These are phyloP conservation scores for Mucuna pruriens DNA, from an alignment of 306 rosid species.

Conservation along the genomic window DNA sequence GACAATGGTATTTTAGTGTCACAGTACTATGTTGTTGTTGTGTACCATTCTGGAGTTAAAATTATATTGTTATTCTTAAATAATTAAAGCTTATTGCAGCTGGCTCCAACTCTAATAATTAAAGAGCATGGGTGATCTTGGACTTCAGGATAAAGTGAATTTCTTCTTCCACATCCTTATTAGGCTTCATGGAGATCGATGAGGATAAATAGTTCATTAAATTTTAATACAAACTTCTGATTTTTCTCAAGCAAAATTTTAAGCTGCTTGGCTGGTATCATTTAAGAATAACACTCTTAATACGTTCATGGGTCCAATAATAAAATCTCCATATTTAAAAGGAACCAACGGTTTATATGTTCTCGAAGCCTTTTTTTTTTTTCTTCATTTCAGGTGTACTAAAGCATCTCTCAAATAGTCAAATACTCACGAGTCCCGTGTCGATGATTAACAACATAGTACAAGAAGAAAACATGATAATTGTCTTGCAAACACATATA, in stretches of 20 bases:
- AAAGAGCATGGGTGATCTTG: neutral
- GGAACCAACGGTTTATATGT: neutral
- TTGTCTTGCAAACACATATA: neutral
- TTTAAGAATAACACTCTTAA: neutral
- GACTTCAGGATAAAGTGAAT: neutral
- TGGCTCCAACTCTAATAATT: constrained; percentile 11
- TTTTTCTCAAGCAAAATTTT: neutral
- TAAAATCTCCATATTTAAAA: neutral
- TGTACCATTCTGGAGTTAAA: neutral
- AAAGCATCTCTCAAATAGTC: neutral
- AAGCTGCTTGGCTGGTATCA: neutral
- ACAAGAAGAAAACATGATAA: neutral
- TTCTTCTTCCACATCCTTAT: neutral
- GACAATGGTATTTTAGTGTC: neutral
- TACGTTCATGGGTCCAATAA: neutral
- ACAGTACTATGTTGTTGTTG: neutral
- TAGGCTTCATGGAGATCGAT: neutral
- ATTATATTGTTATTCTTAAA: neutral
- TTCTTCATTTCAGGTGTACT: neutral
- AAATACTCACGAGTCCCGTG: neutral
- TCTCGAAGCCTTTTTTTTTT: too few species aligned
- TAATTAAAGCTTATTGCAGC: neutral
- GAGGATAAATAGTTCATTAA: neutral
- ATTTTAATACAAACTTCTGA: neutral
- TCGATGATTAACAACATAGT: neutral